These are phyloP conservation scores for Dipodascus geniculatus DNA, from an alignment of 805 yeast species.

Conservation along the genomic window DNA sequence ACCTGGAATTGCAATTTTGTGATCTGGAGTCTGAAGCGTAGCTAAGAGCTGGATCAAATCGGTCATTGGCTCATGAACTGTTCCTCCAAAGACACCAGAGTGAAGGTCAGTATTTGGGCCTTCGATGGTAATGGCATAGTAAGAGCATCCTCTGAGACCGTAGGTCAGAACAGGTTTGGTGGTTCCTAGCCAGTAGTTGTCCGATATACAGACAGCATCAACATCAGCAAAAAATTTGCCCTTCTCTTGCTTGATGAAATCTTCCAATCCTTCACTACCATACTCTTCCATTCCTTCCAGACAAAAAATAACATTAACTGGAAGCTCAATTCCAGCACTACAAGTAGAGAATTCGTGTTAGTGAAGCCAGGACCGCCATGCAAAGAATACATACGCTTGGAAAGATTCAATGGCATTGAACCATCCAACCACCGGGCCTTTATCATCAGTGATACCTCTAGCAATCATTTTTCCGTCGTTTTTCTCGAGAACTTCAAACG, in stretches of 20 bases:
- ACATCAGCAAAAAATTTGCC: constrained; percentile 69
- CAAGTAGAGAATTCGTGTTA: not conserved
- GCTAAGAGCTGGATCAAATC: constrained; percentile 74
- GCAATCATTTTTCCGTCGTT: constrained; percentile 60
- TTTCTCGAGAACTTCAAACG: constrained; percentile 63
- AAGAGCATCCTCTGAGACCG: constrained; percentile 94
- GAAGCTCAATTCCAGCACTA: constrained; percentile 65
- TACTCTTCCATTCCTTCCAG: constrained; percentile 99
- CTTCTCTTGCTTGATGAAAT: constrained; percentile 70
- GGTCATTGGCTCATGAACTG: constrained; percentile 93
- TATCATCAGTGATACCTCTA: constrained; percentile 94
- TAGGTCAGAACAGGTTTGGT: constrained; percentile 93
- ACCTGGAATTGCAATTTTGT: constrained; percentile 81
- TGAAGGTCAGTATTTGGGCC: constrained; percentile 98
- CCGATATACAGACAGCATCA: constrained; percentile 91
- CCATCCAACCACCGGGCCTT: constrained; percentile 98
- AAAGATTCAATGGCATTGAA: constrained; percentile 87
- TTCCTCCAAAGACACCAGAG: constrained; percentile 95
- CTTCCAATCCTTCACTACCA: constrained; percentile 88
- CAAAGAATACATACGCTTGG: constrained; percentile 30
- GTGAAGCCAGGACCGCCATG: not conserved
- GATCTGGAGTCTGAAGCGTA: constrained; percentile 65
- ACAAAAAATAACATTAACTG: constrained; percentile 85
- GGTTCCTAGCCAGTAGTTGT: constrained; percentile 98
- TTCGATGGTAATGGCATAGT: constrained; percentile 66